Evolutionary conservation across 2,329 filamentous ascomycete species (phyloP).

Genomic region (Pyricularia pennisetigena): DNA sequence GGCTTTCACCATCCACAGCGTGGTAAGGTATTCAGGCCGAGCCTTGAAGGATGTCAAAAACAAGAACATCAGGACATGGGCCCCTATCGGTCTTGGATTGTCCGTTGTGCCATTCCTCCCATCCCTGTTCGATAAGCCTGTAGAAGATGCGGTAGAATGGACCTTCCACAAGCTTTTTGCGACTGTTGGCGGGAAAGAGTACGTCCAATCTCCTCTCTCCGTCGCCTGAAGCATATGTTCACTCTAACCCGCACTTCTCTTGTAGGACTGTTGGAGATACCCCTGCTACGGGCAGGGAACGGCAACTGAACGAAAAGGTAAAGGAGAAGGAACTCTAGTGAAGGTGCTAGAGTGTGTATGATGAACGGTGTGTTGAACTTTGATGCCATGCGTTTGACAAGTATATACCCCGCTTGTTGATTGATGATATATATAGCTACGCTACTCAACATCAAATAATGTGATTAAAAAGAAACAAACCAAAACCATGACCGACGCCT

Average conservation of each 20-base stretch:
- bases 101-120: slow-evolving; percentile 76
- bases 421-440: not conserved
- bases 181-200: slow-evolving; percentile 51
- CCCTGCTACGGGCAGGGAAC: slow-evolving; percentile 43
- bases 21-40: slow-evolving; percentile 79
- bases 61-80: slow-evolving; percentile 67
- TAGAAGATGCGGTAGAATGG: slow-evolving; percentile 88
- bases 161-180: slow-evolving; percentile 76
- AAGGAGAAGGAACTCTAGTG: slow-evolving; percentile 33
- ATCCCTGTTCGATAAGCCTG: slow-evolving; percentile 79
- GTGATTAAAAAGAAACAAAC: not conserved
- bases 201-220: not conserved
- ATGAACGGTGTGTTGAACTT: not conserved
- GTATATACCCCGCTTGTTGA: not conserved
- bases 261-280: slow-evolving; percentile 39
- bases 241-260: not conserved
- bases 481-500: not conserved
- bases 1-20: slow-evolving; percentile 86
- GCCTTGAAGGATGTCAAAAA: slow-evolving; percentile 82
- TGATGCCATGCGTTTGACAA: not conserved
- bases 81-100: slow-evolving; percentile 76
- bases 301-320: slow-evolving; percentile 28
- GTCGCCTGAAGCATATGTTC: not conserved
- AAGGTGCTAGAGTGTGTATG: not conserved
- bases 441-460: not conserved